Evolutionary conservation across 495 filamentous ascomycete species (phyloP).

Genomic region (Massariosphaeria phaeospora): DNA sequence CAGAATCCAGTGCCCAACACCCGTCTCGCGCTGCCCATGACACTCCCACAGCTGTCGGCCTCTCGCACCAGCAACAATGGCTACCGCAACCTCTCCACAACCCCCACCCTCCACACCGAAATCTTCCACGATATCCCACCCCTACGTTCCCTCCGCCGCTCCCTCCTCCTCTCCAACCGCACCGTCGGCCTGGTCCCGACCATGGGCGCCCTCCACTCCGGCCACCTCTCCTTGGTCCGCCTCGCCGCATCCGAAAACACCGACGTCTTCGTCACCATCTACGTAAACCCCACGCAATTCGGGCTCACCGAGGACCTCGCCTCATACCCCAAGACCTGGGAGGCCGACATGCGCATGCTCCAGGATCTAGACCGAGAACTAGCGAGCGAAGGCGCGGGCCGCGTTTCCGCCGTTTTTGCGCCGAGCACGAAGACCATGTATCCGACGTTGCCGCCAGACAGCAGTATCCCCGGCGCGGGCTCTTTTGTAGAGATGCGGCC

Average conservation of each 20-base stretch:
- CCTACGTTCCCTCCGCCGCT: slow-evolving; percentile 66
- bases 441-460: slow-evolving; percentile 74
- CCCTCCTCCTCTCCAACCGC: slow-evolving; percentile 61
- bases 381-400: slow-evolving; percentile 50
- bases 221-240: slow-evolving; percentile 83
- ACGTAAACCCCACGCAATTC: slow-evolving; percentile 96
- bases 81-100: slow-evolving; percentile 12
- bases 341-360: slow-evolving; percentile 62
- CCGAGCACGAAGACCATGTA: slow-evolving; percentile 84
- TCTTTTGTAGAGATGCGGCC: slow-evolving; percentile 94
- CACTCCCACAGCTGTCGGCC: background rate
- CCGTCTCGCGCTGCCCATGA: background rate
- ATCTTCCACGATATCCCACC: slow-evolving; percentile 68
- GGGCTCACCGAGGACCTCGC: slow-evolving; percentile 81
- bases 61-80: background rate
- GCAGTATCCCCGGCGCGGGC: slow-evolving; percentile 61
- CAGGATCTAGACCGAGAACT: slow-evolving; percentile 66
- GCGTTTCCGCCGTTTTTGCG: slow-evolving; percentile 77
- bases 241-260: slow-evolving; percentile 78
- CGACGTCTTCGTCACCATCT: slow-evolving; percentile 82
- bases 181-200: slow-evolving; percentile 88
- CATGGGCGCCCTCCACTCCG: slow-evolving; percentile 92
- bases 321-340: slow-evolving; percentile 89
- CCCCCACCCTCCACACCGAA: slow-evolving; percentile 46
- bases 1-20: background rate